These are phyloP conservation scores for Xylariaceae sp. DNA, from an alignment of 2,329 filamentous ascomycete genomes.

Conservation along the genomic window DNA sequence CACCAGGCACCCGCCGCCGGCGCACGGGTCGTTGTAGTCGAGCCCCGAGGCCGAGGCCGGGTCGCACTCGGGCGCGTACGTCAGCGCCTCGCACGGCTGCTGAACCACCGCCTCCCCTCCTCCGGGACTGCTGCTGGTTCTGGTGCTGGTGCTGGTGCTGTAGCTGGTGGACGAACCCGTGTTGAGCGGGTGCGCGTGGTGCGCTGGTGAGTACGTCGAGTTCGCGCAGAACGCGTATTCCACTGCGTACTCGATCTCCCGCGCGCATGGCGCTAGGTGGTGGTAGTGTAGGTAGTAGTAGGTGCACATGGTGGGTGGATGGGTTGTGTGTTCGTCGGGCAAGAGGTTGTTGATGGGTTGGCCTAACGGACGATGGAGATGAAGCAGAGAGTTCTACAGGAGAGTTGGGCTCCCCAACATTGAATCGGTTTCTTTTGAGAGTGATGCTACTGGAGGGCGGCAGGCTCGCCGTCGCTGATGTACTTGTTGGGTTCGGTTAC, in stretches of 20 bases:
- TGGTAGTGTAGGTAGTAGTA: conserved; percentile 56
- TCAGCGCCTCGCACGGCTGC: conserved; percentile 37
- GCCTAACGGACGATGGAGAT: too few relatives aligned
- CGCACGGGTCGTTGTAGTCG: conserved; percentile 45
- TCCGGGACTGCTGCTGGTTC: conserved; percentile 1
- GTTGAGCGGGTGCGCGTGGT: background rate
- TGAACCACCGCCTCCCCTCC: conserved; percentile 13
- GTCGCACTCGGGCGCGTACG: conserved; percentile 35
- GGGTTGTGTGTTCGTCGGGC: too few relatives aligned
- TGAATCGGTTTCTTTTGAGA: too few relatives aligned
- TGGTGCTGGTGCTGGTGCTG: conserved; percentile 1
- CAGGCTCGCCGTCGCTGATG: too few relatives aligned
- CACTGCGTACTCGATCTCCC: conserved; percentile 44
- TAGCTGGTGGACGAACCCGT: conserved; percentile 2
- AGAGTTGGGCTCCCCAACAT: too few relatives aligned
- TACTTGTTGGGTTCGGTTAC: too few relatives aligned
- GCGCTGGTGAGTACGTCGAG: conserved; percentile 36
- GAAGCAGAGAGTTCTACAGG: too few relatives aligned
- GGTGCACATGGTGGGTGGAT: conserved; percentile 48
- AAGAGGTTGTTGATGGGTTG: too few relatives aligned
- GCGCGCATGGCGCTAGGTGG: conserved; percentile 48
- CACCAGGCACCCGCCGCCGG: conserved; percentile 48
- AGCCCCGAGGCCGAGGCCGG: conserved; percentile 27
- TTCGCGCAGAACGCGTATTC: conserved; percentile 49
- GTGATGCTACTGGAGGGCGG: too few relatives aligned